Conservation (phyloP, 148 eudicot species). For the Camellia granthamiana region DNA sequence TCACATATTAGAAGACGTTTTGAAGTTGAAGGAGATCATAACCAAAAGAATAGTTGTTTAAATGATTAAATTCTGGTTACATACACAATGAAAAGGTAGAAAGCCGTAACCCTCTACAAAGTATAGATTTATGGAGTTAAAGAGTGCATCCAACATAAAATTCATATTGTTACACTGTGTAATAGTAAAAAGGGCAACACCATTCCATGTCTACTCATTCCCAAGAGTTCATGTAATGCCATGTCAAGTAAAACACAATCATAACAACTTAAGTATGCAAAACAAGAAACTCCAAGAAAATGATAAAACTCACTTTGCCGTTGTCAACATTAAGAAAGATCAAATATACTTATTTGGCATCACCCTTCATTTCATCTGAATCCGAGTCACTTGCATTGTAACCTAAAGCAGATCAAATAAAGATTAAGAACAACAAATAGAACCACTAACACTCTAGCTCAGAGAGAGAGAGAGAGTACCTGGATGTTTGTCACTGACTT, state of each 20-base stretch:
- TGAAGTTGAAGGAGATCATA: not conserved
- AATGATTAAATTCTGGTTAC: not conserved
- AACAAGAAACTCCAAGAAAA: not conserved
- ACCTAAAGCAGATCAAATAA: constrained; percentile 27
- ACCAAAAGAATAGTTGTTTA: not conserved
- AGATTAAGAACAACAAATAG: not conserved
- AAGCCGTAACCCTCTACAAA: not conserved
- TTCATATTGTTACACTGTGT: not conserved
- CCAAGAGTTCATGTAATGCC: not conserved
- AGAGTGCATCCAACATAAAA: not conserved
- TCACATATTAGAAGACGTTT: not conserved
- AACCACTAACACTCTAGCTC: not conserved
- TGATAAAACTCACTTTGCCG: constrained; percentile 17
- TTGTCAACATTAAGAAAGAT: constrained; percentile 1
- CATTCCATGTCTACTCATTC: not conserved
- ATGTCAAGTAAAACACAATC: not conserved
- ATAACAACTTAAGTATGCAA: not conserved
- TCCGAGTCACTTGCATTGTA: constrained; percentile 54
- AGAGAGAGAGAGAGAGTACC: constrained; percentile 24
- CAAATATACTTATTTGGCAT: constrained; percentile 15
- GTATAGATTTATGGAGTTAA: not conserved
- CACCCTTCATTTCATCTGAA: constrained; percentile 35
- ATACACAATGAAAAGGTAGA: no score
- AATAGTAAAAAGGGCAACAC: not conserved
- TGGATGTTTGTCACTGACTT: constrained; percentile 56